Evolutionary conservation across 2,329 filamentous ascomycete species (phyloP).

Genomic region (Monilinia laxa): DNA sequence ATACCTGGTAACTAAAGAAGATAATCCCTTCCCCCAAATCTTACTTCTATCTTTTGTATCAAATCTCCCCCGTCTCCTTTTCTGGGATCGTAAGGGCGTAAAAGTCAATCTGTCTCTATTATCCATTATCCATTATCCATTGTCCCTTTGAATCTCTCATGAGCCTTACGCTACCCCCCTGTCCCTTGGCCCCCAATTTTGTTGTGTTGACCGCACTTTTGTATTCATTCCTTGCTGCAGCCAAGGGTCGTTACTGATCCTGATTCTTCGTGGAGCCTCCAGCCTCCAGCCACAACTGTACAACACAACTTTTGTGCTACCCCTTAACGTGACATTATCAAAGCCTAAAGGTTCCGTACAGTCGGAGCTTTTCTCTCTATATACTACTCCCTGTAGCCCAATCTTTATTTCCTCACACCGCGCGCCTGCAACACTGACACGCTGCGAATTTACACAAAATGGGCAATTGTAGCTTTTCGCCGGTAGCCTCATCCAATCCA

Average conservation of each 20-base stretch:
- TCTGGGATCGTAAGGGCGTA: neutral
- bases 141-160: neutral
- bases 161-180: neutral
- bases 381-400: neutral
- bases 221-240: neutral
- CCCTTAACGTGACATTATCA: constrained; percentile 15
- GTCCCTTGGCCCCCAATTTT: constrained; percentile 15
- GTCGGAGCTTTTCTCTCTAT: constrained; percentile 5
- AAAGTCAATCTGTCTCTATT: constrained; percentile 1
- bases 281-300: neutral
- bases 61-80: neutral
- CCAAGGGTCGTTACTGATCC: constrained; percentile 4
- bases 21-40: neutral
- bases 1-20: neutral
- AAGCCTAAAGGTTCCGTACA: constrained; percentile 11
- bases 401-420: neutral
- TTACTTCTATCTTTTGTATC: neutral
- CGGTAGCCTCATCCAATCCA: neutral
- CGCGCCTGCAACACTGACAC: constrained; percentile 13
- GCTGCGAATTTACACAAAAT: constrained; percentile 15
- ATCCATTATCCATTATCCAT: neutral
- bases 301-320: constrained; percentile 6
- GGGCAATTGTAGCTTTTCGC: neutral
- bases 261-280: neutral
- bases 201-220: constrained; percentile 4